A percentile compares a stretch with the other conserved stretches of the same genome.
phyloP scores from a whole-genome alignment of 2,329 filamentous ascomycete species.

The Leptographium procerum region DNA sequence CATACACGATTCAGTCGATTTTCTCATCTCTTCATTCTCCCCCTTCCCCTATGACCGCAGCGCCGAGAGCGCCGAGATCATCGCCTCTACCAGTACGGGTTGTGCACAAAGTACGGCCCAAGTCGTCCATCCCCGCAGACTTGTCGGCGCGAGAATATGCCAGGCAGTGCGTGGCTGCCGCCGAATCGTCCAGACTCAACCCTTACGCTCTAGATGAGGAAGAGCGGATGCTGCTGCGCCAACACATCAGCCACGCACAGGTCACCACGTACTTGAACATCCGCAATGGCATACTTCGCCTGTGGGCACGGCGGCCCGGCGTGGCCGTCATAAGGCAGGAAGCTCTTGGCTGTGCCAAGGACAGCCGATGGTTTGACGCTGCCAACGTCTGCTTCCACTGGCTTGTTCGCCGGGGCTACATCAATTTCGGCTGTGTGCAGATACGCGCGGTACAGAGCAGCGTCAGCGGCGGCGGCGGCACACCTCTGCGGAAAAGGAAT shows the following conservation, averaged over 20 bases:
- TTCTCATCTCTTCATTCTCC: neutral
- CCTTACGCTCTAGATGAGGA: slow-evolving; percentile 78
- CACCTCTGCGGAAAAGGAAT: slow-evolving; percentile 15
- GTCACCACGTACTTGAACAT: slow-evolving; percentile 95
- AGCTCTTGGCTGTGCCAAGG: slow-evolving; percentile 81
- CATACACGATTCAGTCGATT: neutral
- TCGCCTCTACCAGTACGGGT: neutral
- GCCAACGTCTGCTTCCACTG: slow-evolving; percentile 86
- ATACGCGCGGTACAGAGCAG: neutral
- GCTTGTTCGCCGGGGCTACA: slow-evolving; percentile 82
- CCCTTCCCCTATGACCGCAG: neutral
- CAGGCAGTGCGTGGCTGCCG: slow-evolving; percentile 81
- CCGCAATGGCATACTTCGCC: slow-evolving; percentile 78
- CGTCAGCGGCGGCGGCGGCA: neutral
- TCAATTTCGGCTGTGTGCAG: slow-evolving; percentile 89
- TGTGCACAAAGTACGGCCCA: slow-evolving; percentile 50
- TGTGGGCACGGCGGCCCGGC: slow-evolving; percentile 83
- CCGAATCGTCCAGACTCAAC: slow-evolving; percentile 78
- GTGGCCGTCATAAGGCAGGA: slow-evolving; percentile 72
- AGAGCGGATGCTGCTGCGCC: slow-evolving; percentile 70
- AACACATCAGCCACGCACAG: slow-evolving; percentile 76
- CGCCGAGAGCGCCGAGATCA: too few relatives aligned
- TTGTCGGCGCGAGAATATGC: slow-evolving; percentile 69
- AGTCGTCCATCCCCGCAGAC: slow-evolving; percentile 71
- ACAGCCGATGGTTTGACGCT: slow-evolving; percentile 77